Evolutionary conservation across 495 filamentous ascomycete genomes (phyloP).

Genomic region (Cercophora newfieldiana): DNA sequence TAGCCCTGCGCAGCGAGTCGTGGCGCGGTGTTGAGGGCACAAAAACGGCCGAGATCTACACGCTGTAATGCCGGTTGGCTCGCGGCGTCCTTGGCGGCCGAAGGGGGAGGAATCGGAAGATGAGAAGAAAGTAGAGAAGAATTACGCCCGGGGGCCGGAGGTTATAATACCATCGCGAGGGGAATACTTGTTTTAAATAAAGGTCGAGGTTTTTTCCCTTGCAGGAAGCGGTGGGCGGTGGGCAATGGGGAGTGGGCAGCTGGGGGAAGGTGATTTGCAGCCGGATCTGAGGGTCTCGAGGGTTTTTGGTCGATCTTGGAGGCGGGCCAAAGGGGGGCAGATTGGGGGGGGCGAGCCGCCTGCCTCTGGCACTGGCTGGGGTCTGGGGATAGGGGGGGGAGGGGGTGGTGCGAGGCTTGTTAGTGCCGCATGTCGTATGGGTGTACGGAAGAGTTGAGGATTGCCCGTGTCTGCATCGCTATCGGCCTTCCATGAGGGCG

Average conservation of each 20-base stretch:
- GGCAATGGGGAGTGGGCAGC: constrained; percentile 7
- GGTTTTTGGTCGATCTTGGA: constrained; percentile 22
- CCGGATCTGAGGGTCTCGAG: constrained; percentile 25
- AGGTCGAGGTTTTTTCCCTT: constrained; percentile 7
- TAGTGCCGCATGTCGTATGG: constrained; percentile 15
- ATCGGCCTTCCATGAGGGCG: constrained; percentile 19
- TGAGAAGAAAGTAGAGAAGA: constrained; percentile 13
- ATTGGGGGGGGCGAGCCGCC: constrained; percentile 9
- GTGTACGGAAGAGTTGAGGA: constrained; percentile 19
- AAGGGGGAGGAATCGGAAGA: constrained; percentile 4
- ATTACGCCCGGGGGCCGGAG: constrained; percentile 17
- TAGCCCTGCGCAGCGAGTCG: constrained; percentile 30
- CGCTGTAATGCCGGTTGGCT: constrained; percentile 28
- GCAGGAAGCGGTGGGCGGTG: constrained; percentile 15
- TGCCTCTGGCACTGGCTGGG: neutral
- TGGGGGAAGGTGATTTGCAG: constrained; percentile 18
- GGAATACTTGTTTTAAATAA: neutral
- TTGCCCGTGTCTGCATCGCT: constrained; percentile 2
- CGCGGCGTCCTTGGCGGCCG: constrained; percentile 26
- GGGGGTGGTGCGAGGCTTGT: constrained; percentile 13
- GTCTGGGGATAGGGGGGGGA: neutral
- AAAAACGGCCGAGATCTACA: constrained; percentile 36
- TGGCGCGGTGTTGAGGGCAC: constrained; percentile 30
- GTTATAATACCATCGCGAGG: constrained; percentile 21
- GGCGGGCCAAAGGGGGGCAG: constrained; percentile 10